These are phyloP conservation scores for Leccinum subtestaceum DNA, from an alignment of 768 basidiomycete genomes.

Conservation along the genomic window DNA sequence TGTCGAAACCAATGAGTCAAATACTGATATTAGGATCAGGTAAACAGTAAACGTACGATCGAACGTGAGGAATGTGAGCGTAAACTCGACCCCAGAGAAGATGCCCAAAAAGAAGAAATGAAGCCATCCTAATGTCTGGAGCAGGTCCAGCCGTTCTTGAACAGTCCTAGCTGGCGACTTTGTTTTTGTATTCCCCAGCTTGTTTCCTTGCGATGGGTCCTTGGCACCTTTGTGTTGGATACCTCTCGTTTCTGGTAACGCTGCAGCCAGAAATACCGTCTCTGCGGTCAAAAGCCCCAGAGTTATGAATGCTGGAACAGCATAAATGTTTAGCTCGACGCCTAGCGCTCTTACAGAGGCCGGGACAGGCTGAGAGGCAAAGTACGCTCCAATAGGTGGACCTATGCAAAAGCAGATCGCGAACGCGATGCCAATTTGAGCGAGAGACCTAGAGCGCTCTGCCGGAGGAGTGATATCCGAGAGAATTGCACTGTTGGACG, in stretches of 20 bases:
- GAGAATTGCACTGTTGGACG: constrained; percentile 71
- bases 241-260: constrained; percentile 84
- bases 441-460: constrained; percentile 80
- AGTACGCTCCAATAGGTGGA: constrained; percentile 94
- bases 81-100: constrained; percentile 97
- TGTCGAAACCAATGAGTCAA: constrained; percentile 29
- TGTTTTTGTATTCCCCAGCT: constrained; percentile 10
- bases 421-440: constrained; percentile 94
- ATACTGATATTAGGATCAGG: neutral
- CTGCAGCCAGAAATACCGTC: constrained; percentile 70
- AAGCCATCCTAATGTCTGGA: constrained; percentile 59
- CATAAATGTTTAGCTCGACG: constrained; percentile 82
- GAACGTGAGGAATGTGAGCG: constrained; percentile 91
- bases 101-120: constrained; percentile 87
- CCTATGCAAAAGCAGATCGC: constrained; percentile 92
- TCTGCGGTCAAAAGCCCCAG: constrained; percentile 74
- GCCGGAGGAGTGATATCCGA: constrained; percentile 84
- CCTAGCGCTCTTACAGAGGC: constrained; percentile 53
- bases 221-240: constrained; percentile 26
- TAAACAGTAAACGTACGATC: constrained; percentile 54
- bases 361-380: constrained; percentile 82
- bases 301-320: constrained; percentile 83
- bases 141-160: constrained; percentile 51
- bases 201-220: constrained; percentile 21
- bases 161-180: constrained; percentile 22